These are phyloP conservation scores for Conidiobolus incongruus DNA, from an alignment of 371 early-diverging fungal genomes.

Conservation along the genomic window DNA sequence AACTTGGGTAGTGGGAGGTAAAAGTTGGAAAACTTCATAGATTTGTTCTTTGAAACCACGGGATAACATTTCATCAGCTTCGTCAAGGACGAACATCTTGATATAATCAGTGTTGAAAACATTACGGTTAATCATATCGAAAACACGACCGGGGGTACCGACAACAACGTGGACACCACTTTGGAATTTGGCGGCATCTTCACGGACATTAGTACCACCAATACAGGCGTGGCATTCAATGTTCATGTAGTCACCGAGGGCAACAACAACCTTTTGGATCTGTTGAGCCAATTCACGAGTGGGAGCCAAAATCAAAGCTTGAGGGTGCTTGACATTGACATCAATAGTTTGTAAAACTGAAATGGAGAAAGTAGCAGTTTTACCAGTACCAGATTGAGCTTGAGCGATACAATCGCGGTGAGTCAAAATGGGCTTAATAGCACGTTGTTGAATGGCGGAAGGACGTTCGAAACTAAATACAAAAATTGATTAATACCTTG, in stretches of 20 bases:
- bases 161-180: conserved; percentile 86
- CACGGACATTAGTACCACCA: conserved; percentile 86
- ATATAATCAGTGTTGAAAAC: conserved; percentile 68
- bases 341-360: conserved; percentile 90
- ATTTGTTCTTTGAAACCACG: conserved; percentile 98
- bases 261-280: conserved; percentile 81
- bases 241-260: conserved; percentile 86
- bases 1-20: conserved; percentile 90
- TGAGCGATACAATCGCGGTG: conserved; percentile 96
- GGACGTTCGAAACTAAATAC: conserved; percentile 56
- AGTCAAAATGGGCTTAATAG: conserved; percentile 81
- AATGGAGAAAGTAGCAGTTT: conserved; percentile 99
- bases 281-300: conserved; percentile 99
- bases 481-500: conserved; percentile 4
- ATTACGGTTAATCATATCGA: conserved; percentile 92
- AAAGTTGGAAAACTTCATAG: conserved; percentile 85
- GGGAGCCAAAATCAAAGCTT: conserved; percentile 93
- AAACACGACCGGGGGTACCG: conserved; percentile 99
- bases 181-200: conserved; percentile 77
- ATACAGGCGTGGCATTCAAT: conserved; percentile 88
- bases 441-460: conserved; percentile 95
- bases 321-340: conserved; percentile 56
- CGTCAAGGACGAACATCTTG: conserved; percentile 96
- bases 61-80: conserved; percentile 98
- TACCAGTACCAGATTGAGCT: conserved; percentile 99